Base-by-base conservation (phyloP, 164 flowering plant genomes). In the Macadamia tetraphylla region DNA sequence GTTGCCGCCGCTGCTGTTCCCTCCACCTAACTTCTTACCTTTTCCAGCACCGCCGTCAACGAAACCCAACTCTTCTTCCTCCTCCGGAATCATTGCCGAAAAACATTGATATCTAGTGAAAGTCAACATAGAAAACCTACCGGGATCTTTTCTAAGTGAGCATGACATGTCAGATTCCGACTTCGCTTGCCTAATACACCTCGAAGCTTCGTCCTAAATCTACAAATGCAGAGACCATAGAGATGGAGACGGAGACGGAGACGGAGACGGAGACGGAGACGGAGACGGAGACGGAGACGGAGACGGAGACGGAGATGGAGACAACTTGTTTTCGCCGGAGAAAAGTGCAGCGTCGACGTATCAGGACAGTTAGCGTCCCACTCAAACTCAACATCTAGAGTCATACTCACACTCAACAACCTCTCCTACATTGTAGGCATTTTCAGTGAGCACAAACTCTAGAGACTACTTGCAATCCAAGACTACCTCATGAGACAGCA, bases 1-100 rank as follows among this genome's bases (percentile, higher is more conserved):
- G 15, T 78, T 80, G 2, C 79, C 77, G 18, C 71, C 70, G 10
- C 67, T 51, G 11, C 55, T 15, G 3, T 15, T 15, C 14, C 55
- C 55, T 3, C 53, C 31, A 30, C 60, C 58, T n/a, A 59, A 67
- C 29, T 74, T 81, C 6, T 51, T 63, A 29, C 82, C 77, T 18
- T 44, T 60, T 58, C 84, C 81, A 15, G 74, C 76, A 15, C 80
- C 80, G 63, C 48, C 48, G 48, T 43, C 48, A 6, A 9, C 48
- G 48, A 9, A 6, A 43, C 9, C 48, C 48, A 43, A 43, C 7
- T 5, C 9, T 9, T 43, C 48, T 31, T 70, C 76, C 53, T 86
- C 86, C 73, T 83, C 88, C 14, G 76, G 81, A 30, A 82, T 80
- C 23, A 35, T 78, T 43, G 73, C 67, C 11, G 87, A 69, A n/a